These are phyloP conservation scores for Erigeron canadensis DNA, from an alignment of 129 eudicot species.

Conservation along the genomic window DNA sequence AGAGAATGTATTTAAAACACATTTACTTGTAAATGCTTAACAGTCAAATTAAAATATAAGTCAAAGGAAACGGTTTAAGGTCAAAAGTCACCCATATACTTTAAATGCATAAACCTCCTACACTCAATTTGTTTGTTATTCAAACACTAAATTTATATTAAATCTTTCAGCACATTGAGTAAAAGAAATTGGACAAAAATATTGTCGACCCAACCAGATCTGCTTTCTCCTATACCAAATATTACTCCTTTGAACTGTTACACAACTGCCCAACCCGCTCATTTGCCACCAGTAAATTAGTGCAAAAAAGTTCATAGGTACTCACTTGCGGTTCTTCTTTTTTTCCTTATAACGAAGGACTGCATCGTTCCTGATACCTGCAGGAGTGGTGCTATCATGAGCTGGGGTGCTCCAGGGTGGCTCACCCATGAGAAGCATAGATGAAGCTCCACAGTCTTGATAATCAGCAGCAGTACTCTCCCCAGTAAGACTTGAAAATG, in stretches of 20 bases:
- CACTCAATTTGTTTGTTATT: background rate
- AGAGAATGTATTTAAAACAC: background rate
- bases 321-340: conserved; percentile 81
- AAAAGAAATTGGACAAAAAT: background rate
- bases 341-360: conserved; percentile 90
- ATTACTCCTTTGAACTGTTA: too few species aligned
- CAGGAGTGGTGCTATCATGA: conserved; percentile 54
- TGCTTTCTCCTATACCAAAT: background rate
- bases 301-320: background rate
- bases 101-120: background rate
- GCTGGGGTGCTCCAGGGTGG: conserved; percentile 74
- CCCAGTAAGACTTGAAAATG: conserved; percentile 77
- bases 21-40: background rate
- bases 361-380: conserved; percentile 70
- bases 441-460: conserved; percentile 91
- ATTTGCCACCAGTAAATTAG: background rate
- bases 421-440: conserved; percentile 66
- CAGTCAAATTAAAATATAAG: background rate
- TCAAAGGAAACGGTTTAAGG: background rate
- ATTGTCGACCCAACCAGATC: too few species aligned
- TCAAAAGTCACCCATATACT: background rate
- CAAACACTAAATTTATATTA: background rate
- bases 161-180: background rate
- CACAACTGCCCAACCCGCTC: background rate
- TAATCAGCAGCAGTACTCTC: conserved; percentile 78